These are phyloP conservation scores for Neonectria sp. DNA, from an alignment of 2,329 filamentous ascomycete genomes.

Conservation along the genomic window DNA sequence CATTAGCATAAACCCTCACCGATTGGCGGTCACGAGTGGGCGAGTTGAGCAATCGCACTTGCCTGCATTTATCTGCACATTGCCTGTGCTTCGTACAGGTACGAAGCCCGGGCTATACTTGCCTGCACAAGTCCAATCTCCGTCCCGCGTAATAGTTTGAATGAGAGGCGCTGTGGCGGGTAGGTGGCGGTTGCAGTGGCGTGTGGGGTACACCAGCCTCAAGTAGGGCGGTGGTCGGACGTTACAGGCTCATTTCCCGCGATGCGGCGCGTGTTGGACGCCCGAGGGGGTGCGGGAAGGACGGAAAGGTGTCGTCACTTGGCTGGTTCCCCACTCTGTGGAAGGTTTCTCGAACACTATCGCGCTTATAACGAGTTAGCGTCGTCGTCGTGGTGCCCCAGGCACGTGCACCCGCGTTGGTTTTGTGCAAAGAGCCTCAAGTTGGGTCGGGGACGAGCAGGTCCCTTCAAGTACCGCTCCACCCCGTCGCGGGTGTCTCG, in stretches of 20 bases:
- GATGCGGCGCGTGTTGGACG: slow-evolving; percentile 14
- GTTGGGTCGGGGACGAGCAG: slow-evolving; percentile 46
- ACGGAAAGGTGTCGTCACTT: slow-evolving; percentile 38
- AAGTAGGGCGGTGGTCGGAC: slow-evolving; percentile 34
- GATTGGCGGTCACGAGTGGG: slow-evolving; percentile 25
- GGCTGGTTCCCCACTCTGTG: slow-evolving; percentile 33
- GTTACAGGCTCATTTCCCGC: slow-evolving; percentile 46
- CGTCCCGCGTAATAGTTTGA: slow-evolving; percentile 16
- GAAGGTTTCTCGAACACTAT: slow-evolving; percentile 47
- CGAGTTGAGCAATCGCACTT: slow-evolving; percentile 17
- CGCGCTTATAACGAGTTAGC: slow-evolving; percentile 31
- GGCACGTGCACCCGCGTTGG: slow-evolving; percentile 47
- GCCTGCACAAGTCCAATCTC: slow-evolving; percentile 36
- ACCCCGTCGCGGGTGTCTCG: slow-evolving; percentile 26
- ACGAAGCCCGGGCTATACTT: not conserved
- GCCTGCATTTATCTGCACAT: slow-evolving; percentile 3
- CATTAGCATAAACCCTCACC: slow-evolving; percentile 38
- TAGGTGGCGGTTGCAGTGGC: slow-evolving; percentile 24
- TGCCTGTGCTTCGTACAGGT: not conserved
- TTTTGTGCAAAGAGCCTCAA: slow-evolving; percentile 47
- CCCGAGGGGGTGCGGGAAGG: slow-evolving; percentile 17
- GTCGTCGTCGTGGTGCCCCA: slow-evolving; percentile 3
- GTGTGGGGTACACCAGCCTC: slow-evolving; percentile 39
- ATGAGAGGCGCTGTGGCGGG: slow-evolving; percentile 31
- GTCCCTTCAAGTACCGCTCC: slow-evolving; percentile 27